A percentile compares a stretch with the other conserved stretches of the same genome.
These are phyloP conservation scores for Abelmoschus esculentus DNA, from an alignment of 345 rosid genomes.

Conservation along the genomic window DNA sequence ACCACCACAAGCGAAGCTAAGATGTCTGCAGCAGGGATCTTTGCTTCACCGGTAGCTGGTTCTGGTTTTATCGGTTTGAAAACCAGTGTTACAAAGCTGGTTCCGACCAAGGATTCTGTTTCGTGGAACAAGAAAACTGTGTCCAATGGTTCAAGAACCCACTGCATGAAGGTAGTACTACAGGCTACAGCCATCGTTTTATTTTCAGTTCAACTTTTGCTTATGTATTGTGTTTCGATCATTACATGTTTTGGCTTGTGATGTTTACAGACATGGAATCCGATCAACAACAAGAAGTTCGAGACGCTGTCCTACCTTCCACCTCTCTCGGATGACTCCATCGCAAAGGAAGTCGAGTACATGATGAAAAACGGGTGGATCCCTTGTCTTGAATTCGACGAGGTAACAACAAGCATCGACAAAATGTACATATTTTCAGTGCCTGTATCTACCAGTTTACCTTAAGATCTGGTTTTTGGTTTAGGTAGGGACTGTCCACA, in stretches of 20 bases:
- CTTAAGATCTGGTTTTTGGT: neutral
- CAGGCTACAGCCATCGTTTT: too few relatives aligned
- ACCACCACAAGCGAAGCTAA: neutral
- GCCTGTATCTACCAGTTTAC: neutral
- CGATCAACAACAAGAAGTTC: conserved; percentile 49
- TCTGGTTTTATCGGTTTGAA: conserved; percentile 30
- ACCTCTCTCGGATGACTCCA: conserved; percentile 36
- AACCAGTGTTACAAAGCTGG: conserved; percentile 19
- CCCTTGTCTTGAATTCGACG: conserved; percentile 67
- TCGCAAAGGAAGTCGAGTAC: conserved; percentile 55
- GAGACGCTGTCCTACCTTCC: conserved; percentile 51
- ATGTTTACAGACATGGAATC: conserved; percentile 55
- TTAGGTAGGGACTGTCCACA: conserved; percentile 34
- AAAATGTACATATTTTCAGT: too few relatives aligned
- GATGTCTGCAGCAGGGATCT: conserved; percentile 43
- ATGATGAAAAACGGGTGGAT: conserved; percentile 61
- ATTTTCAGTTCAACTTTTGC: neutral
- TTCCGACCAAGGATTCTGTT: conserved; percentile 26
- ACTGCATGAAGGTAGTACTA: conserved; percentile 53
- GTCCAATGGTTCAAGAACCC: conserved; percentile 43
- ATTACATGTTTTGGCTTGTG: neutral
- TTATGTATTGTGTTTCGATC: neutral
- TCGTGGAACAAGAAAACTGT: conserved; percentile 42
- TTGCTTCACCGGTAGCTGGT: conserved; percentile 26
- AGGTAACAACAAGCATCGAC: conserved; percentile 23